Conservation (phyloP, 257 asterid genomes). For the Craterostigma plantagineum region DNA sequence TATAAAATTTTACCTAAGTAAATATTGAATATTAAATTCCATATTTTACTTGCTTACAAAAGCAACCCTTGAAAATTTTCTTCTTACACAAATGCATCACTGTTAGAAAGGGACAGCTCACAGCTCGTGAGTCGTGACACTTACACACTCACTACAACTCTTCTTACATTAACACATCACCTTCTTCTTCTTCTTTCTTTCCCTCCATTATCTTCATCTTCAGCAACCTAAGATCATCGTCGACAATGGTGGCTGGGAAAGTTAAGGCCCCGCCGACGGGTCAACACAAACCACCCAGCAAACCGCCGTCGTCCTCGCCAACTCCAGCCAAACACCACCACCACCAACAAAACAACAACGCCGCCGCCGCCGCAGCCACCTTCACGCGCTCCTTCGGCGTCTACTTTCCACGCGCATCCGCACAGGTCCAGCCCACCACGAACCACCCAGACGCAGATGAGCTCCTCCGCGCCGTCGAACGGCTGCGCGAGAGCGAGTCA, state of each 20-base stretch:
- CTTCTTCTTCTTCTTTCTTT: too few relatives aligned
- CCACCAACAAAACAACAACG: too few relatives aligned
- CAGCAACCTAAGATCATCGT: not conserved
- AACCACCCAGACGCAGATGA: slow-evolving; percentile 32
- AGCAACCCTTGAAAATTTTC: too few relatives aligned
- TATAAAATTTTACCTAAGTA: too few relatives aligned
- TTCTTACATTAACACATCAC: too few relatives aligned
- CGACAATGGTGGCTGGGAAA: slow-evolving; percentile 76
- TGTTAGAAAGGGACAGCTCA: too few relatives aligned
- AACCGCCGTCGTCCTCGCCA: slow-evolving; percentile 22
- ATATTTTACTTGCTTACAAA: too few relatives aligned
- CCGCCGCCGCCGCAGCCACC: slow-evolving; percentile 27
- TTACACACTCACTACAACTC: too few relatives aligned
- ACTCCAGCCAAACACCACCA: slow-evolving; percentile 19
- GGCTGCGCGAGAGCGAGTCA: slow-evolving; percentile 67
- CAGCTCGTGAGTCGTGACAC: too few relatives aligned
- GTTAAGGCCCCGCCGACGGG: slow-evolving; percentile 54
- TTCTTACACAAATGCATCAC: too few relatives aligned
- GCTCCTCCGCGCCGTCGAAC: slow-evolving; percentile 61
- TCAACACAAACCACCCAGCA: slow-evolving; percentile 40
- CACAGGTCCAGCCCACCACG: slow-evolving; percentile 63
- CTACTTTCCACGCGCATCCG: slow-evolving; percentile 82
- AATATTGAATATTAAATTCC: too few relatives aligned
- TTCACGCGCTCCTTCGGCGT: slow-evolving; percentile 64
- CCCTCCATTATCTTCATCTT: too few relatives aligned